Evolutionary conservation across 352 stramenopile genomes (phyloP).

Genomic region (Phytophthora multivora): DNA sequence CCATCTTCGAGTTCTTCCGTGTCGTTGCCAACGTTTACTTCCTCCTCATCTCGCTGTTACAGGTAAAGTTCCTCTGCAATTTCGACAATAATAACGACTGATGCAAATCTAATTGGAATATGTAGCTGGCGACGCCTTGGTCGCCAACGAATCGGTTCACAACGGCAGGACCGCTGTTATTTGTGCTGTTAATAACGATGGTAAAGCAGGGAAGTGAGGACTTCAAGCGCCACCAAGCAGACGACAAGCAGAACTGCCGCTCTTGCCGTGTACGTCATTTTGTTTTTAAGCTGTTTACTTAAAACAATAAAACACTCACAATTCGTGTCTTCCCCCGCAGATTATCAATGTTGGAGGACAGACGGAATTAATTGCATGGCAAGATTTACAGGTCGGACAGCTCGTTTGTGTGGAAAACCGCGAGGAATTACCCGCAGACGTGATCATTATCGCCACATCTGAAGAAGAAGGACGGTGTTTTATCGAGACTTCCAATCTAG

Average conservation of each 20-base stretch:
- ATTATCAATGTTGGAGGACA: constrained; percentile 51
- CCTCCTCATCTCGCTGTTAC: constrained; percentile 91
- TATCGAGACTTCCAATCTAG: constrained; percentile 87
- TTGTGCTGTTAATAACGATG: constrained; percentile 80
- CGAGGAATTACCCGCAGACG: constrained; percentile 88
- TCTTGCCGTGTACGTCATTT: constrained; percentile 42
- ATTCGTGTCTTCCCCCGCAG: constrained; percentile 18
- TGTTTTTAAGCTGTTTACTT: not conserved
- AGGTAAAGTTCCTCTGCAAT: constrained; percentile 37
- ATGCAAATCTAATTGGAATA: not conserved
- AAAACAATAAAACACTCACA: no score
- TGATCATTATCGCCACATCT: constrained; percentile 84
- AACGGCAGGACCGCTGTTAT: constrained; percentile 67
- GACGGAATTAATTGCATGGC: constrained; percentile 62
- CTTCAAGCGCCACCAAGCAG: constrained; percentile 66
- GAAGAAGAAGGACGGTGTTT: constrained; percentile 78
- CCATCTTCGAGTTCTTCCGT: constrained; percentile 94
- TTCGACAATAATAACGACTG: not conserved
- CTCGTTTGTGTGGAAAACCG: constrained; percentile 79
- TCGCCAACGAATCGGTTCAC: constrained; percentile 77
- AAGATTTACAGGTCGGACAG: constrained; percentile 78
- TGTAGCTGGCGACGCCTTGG: constrained; percentile 62
- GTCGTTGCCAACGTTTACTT: constrained; percentile 96
- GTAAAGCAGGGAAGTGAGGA: constrained; percentile 78
- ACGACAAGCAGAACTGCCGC: constrained; percentile 69